Evolutionary conservation across 1,139 yeast species (phyloP), one percentile per base, ranked within the genome.

Genomic region (Geotrichum restrictum): DNA sequence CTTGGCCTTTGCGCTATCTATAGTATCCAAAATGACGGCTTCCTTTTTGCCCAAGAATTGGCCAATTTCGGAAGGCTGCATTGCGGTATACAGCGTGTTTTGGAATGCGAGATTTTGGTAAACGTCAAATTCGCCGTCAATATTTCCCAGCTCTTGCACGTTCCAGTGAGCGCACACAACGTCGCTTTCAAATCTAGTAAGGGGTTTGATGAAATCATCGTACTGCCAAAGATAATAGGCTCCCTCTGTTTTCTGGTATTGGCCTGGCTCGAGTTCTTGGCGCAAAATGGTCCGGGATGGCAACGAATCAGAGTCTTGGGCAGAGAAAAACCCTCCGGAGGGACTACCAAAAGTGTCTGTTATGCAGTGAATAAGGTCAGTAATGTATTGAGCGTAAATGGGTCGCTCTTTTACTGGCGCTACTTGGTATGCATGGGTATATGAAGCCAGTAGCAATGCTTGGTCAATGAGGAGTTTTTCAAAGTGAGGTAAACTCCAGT

Each of bases 401-500:
- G 53, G 48, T 27, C 58, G 54, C 18, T 49, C 41, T 7, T 39
- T 38, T 10, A 45, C 46, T 18, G 44, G 49, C 7, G 21, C 18
- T 3, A 19, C 39, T 34, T 60, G 57, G 43, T 60, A 60, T 13
- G 68, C 68, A 51, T 68, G 69, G 3, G 64, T 56, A 49, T 64
- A 69, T 1, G 73, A 74, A 43, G 60, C 53, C 32, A 72, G 60
- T 44, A 72, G 52, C 37, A 66, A 56, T 0, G 72, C 70, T 54
- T 72, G 75, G 44, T 70, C 74, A 48, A 65, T 64, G 27, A 71
- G 64, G 65, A 69, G 67, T 56, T 72, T 72, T 48, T 70, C 74
- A 58, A 72, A 70, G 49, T 69, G 72, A 3, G 75, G 75, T 45
- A 72, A 56, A 39, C 65, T 65, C 75, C 75, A 72, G 53, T 72